Evolutionary conservation across 257 asterid species (phyloP).

Genomic region (Solanum appendiculatum): DNA sequence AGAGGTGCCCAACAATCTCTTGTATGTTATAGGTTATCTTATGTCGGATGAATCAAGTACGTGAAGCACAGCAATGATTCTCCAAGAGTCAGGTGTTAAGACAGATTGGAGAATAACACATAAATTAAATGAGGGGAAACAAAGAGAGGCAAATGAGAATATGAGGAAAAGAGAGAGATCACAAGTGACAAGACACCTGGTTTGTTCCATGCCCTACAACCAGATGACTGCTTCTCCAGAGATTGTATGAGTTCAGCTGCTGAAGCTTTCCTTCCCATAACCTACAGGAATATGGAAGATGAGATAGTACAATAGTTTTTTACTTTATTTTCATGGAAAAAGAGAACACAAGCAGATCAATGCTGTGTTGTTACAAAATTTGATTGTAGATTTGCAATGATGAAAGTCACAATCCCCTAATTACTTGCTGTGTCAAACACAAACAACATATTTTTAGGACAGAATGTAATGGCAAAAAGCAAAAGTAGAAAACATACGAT

Average conservation of each 20-base stretch:
- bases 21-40: background rate
- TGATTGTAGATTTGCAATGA: background rate
- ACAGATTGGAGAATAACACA: background rate
- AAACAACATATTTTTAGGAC: background rate
- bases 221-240: constrained; percentile 3
- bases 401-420: background rate
- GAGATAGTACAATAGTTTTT: background rate
- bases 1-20: background rate
- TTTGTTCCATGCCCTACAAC: constrained; percentile 4
- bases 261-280: constrained; percentile 5
- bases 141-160: background rate
- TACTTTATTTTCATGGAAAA: background rate
- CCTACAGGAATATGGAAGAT: constrained; percentile 10
- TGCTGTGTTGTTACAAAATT: background rate
- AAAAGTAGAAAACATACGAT: background rate
- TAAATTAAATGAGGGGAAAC: background rate
- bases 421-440: background rate
- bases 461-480: background rate
- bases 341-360: background rate
- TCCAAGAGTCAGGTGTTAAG: background rate
- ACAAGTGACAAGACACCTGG: constrained; percentile 1
- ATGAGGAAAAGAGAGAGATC: background rate
- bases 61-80: background rate
- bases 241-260: constrained; percentile 8
- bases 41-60: background rate